Evolutionary conservation across 805 yeast genomes (phyloP), one percentile per base, ranked within the genome.

Genomic region (Ogataea sp.): DNA sequence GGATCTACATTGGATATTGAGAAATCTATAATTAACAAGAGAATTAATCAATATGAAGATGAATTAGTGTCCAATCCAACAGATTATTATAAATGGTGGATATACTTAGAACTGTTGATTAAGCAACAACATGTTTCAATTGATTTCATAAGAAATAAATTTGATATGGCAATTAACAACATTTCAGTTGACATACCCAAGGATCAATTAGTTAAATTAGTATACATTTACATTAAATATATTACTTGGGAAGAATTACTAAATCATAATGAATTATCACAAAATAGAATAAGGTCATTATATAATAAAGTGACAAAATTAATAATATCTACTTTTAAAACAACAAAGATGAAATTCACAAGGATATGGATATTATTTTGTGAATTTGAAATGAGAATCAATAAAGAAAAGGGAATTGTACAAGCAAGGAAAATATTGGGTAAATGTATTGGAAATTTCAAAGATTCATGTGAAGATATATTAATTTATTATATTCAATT

Each of bases 31-130:
- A 43, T 74, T 15, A 45, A 59, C 2, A 82, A 81, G 49, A 62
- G 95, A 42, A 71, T 68, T 43, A 56, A 65, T 6, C 64, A 64
- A 39, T 85, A 83, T 53, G 79, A 80, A 49, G 55, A 61, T 3
- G 64, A 60, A 17, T 48, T 84, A 13, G 42, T 52, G 6, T 16
- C 20, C 11, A 64, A 73, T 38, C 79, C 86, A 1, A 31, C 40
- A 0, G 84, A 85, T 59, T 79, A 76, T 56, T 93, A 83, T 50
- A 62, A 78, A 0, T 89, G 97, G 97, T 88, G 95, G 90, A 55
- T 73, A 0, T 80, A 79, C 50, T 43, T 86, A 2, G 65, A 71
- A 11, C 52, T 85, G 20, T 49, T 78, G 11, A 71, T 71, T 38
- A 66, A 69, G 20, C 52, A 53, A 5, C 49, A 45, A 4, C 16